Evolutionary conservation across 2,329 filamentous ascomycete species (phyloP).

Genomic region (Pleomassaria siparia): DNA sequence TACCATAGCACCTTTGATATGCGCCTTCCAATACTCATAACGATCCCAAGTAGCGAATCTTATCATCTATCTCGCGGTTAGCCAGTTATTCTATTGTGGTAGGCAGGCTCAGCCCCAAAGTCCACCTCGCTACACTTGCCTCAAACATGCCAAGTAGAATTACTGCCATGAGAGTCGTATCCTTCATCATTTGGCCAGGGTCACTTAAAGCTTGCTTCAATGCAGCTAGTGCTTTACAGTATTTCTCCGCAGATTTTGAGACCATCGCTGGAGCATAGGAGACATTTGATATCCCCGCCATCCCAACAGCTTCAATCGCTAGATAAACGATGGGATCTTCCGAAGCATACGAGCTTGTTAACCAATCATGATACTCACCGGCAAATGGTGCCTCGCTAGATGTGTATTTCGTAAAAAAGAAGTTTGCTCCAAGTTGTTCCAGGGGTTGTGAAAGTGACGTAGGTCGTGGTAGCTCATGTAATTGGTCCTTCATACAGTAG

Average conservation of each 20-base stretch:
- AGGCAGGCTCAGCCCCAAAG: background rate
- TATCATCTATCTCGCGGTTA: slow-evolving; percentile 13
- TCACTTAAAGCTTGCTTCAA: slow-evolving; percentile 14
- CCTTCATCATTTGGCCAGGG: slow-evolving; percentile 10
- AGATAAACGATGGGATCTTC: slow-evolving; percentile 10
- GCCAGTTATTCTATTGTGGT: background rate
- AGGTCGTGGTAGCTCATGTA: background rate
- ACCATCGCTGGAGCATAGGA: slow-evolving; percentile 16
- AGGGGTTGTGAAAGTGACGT: slow-evolving; percentile 8
- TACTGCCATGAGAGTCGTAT: slow-evolving; percentile 25
- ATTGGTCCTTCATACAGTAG: too few relatives aligned
- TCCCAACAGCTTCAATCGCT: slow-evolving; percentile 27
- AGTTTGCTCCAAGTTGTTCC: slow-evolving; percentile 15
- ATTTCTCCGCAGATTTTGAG: slow-evolving; percentile 16
- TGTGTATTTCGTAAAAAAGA: slow-evolving; percentile 27
- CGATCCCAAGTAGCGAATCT: slow-evolving; percentile 18
- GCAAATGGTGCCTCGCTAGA: slow-evolving; percentile 19
- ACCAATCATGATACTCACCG: slow-evolving; percentile 17
- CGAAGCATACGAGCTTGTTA: slow-evolving; percentile 14
- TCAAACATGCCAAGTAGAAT: slow-evolving; percentile 27
- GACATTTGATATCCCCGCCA: slow-evolving; percentile 28
- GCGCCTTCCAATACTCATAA: slow-evolving; percentile 19
- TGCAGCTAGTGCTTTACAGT: slow-evolving; percentile 15
- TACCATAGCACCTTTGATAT: slow-evolving; percentile 24
- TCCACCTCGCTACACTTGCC: slow-evolving; percentile 6